Percentiles rank a stretch among this genome's conserved stretches.
Evolutionary conservation across 345 rosid genomes (phyloP).

Genomic region (Toxicodendron radicans): DNA sequence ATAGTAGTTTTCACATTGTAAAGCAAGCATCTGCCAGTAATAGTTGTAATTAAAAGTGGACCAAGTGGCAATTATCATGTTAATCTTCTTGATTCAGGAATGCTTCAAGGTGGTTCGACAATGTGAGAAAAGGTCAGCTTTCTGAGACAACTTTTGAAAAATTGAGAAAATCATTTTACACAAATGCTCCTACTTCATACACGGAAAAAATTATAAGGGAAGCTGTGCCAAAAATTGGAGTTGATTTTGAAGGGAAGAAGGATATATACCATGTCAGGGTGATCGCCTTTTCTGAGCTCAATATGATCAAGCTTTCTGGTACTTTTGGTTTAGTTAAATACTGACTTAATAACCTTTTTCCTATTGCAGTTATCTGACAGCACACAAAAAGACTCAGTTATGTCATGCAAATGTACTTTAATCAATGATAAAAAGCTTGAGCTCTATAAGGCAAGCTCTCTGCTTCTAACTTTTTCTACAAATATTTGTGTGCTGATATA

Average conservation of each 20-base stretch:
- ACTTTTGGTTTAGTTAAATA: not conserved
- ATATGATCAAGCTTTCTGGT: not conserved
- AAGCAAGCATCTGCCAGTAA: not conserved
- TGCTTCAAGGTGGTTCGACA: conserved; percentile 13
- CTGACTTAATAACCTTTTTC: not conserved
- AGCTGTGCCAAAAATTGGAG: conserved; percentile 40
- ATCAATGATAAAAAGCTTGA: conserved; percentile 45
- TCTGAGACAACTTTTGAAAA: conserved; percentile 29
- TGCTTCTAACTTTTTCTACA: not conserved
- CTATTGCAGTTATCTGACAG: conserved; percentile 45
- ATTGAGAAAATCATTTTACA: conserved; percentile 32
- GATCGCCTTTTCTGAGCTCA: not conserved
- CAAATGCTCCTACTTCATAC: conserved; percentile 43
- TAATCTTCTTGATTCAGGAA: conserved; percentile 30
- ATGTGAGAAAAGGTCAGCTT: conserved; percentile 22
- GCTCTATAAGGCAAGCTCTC: conserved; percentile 56
- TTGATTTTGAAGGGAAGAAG: conserved; percentile 38
- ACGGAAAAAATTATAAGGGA: conserved; percentile 31
- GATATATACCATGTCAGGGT: conserved; percentile 62
- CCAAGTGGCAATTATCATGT: not conserved
- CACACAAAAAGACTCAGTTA: conserved; percentile 23
- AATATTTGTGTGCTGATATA: not conserved
- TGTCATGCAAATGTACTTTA: conserved; percentile 57
- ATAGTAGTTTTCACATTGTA: not conserved
- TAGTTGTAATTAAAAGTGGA: not conserved